These are phyloP conservation scores for Naumovozyma dairenensis DNA, from an alignment of 805 yeast species.

Conservation along the genomic window DNA sequence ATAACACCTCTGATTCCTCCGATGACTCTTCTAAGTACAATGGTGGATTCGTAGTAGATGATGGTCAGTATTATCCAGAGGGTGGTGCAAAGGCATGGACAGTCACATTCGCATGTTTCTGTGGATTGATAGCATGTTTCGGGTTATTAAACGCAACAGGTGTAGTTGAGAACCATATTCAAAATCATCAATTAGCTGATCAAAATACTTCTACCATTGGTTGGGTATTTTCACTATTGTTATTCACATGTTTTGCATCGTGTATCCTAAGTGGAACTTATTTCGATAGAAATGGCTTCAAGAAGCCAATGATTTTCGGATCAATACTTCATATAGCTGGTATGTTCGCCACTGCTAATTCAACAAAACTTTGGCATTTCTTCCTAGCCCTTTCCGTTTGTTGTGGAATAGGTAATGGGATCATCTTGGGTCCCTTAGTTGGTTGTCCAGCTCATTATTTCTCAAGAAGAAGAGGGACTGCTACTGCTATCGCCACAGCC, in stretches of 20 bases:
- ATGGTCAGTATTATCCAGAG: conserved; percentile 38
- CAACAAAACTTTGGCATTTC: conserved; percentile 48
- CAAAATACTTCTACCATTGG: conserved; percentile 40
- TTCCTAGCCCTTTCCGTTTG: conserved; percentile 45
- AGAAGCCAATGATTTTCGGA: conserved; percentile 34
- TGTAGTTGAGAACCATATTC: conserved; percentile 51
- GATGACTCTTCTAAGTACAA: conserved; percentile 6
- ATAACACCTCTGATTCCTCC: conserved; percentile 3
- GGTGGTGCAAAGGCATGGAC: conserved; percentile 50
- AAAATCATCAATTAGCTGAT: conserved; percentile 42
- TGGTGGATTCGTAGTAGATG: conserved; percentile 12
- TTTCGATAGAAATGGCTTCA: conserved; percentile 46
- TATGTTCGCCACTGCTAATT: conserved; percentile 42
- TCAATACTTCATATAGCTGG: conserved; percentile 37
- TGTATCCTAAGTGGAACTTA: conserved; percentile 47
- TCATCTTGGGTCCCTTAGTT: conserved; percentile 46
- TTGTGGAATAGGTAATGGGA: conserved; percentile 49
- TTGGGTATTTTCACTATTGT: conserved; percentile 56
- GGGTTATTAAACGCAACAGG: conserved; percentile 54
- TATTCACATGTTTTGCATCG: conserved; percentile 38
- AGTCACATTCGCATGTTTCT: conserved; percentile 48
- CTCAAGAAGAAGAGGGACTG: conserved; percentile 44
- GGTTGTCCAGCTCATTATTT: conserved; percentile 61
- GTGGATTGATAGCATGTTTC: conserved; percentile 44
- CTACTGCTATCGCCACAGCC: conserved; percentile 37